Base-by-base conservation (phyloP, 2,329 filamentous ascomycete genomes). In the Cercospora citrullina region DNA sequence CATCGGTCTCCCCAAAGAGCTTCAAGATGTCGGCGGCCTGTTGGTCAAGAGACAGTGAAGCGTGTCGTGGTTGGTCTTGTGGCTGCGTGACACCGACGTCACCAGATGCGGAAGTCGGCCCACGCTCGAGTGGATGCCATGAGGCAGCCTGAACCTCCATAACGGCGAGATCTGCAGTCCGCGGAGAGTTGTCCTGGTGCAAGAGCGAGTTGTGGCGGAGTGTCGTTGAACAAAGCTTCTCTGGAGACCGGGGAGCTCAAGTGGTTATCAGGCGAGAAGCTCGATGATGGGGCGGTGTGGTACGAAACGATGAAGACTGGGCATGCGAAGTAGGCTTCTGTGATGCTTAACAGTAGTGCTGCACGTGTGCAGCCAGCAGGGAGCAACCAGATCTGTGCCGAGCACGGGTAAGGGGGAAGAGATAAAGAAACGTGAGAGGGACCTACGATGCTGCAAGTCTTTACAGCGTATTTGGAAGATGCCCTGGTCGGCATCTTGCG, bases 381-480 rank as follows among this genome's bases (percentile, higher is more conserved):
- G 61, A 64, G 58, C 61, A 57, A 42, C 31, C 61, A 64, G 61
- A 57, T 64, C 61, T 55, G 48, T 57, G 45, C 42, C 60, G 30
- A 57, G 53, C 53, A 48, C 45, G 39, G 51, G 26, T 45, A 26
- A 64, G 55, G 63, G 69, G 67, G 63, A 33, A 62, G 67, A 65
- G 61, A 67, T n/a, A 60, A 64, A 61, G 48, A 61, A 60, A 68
- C 36, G 68, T 68, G 64, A 31, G 65, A 60, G 67, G 62, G 65
- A 69, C 71, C 72, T 70, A 72, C 72, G 59, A 64, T 70, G 67
- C 66, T 71, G 67, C 67, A 70, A 55, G 28, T 64, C 71, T 72
- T 74, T 74, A 64, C 65, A 70, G 63, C 42, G 61, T 72, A 74
- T 74, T 74, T 72, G 72, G 71, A 72, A 74, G 68, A 31, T 55